phyloP scores from a whole-genome alignment of 164 flowering plant species.

The Houttuynia cordata region DNA sequence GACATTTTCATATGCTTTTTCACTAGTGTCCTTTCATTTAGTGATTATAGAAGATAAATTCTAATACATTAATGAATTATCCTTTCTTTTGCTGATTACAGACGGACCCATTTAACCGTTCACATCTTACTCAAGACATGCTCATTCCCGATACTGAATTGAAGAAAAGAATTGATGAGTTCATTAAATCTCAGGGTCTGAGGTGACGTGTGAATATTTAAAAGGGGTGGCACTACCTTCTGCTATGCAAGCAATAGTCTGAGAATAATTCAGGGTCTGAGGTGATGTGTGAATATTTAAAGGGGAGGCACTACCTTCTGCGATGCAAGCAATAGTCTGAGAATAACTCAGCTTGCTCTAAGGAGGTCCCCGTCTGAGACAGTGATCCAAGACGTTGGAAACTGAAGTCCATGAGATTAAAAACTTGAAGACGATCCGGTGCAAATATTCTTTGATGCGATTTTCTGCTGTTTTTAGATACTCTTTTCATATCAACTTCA shows the following conservation, averaged over 20 bases:
- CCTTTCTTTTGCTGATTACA: conserved; percentile 13
- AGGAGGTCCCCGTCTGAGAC: too few relatives aligned
- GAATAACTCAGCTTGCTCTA: conserved; percentile 1
- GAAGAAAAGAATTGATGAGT: conserved; percentile 74
- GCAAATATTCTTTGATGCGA: too few relatives aligned
- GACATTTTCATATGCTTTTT: neutral
- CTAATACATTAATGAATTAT: neutral
- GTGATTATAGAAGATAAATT: too few relatives aligned
- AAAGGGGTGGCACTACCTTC: neutral
- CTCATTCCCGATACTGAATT: conserved; percentile 67
- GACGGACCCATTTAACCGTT: conserved; percentile 96
- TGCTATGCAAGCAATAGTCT: too few relatives aligned
- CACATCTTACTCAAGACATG: conserved; percentile 89
- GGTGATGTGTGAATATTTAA: conserved; percentile 1
- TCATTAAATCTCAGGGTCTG: conserved; percentile 40
- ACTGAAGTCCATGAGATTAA: too few relatives aligned
- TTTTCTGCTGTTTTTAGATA: too few relatives aligned
- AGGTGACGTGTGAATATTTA: conserved; percentile 7
- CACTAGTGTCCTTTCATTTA: neutral
- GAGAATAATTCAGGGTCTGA: conserved; percentile 11
- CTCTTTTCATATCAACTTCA: too few relatives aligned
- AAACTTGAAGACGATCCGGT: too few relatives aligned
- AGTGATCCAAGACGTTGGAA: too few relatives aligned
- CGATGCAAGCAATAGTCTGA: too few relatives aligned
- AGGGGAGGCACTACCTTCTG: neutral